These are phyloP conservation scores for Mortierella sp. DNA, from an alignment of 371 early-diverging fungal genomes.

Conservation along the genomic window DNA sequence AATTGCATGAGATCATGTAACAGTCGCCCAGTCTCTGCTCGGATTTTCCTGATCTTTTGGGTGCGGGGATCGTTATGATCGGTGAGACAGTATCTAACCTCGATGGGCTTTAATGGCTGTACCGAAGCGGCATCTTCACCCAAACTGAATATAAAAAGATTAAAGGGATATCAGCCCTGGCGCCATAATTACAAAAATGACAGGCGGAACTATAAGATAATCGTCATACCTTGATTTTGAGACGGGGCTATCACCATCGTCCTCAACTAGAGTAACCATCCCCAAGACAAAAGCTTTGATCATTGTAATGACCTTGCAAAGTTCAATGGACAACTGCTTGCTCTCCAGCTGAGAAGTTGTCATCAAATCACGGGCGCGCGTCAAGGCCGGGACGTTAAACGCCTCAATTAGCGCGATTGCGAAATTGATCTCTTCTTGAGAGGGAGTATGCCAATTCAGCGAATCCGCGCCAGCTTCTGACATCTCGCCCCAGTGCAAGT, in stretches of 20 bases:
- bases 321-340: slow-evolving; percentile 64
- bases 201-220: neutral
- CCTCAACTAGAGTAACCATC: slow-evolving; percentile 64
- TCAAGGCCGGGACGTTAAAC: slow-evolving; percentile 62
- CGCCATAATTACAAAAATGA: too few relatives aligned
- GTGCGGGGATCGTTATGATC: slow-evolving; percentile 66
- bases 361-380: slow-evolving; percentile 65
- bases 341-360: slow-evolving; percentile 39
- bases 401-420: slow-evolving; percentile 73
- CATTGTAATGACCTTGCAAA: slow-evolving; percentile 70
- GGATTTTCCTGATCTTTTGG: slow-evolving; percentile 59
- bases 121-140: slow-evolving; percentile 59
- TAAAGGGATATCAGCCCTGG: neutral
- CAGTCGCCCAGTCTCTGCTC: slow-evolving; percentile 66
- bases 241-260: slow-evolving; percentile 64
- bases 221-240: slow-evolving; percentile 50
- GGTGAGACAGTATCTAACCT: slow-evolving; percentile 72
- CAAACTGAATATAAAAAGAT: slow-evolving; percentile 20
- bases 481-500: slow-evolving; percentile 82
- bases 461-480: slow-evolving; percentile 65
- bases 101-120: slow-evolving; percentile 57
- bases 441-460: slow-evolving; percentile 85
- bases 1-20: slow-evolving; percentile 66
- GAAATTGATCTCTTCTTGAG: slow-evolving; percentile 73
- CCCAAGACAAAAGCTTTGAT: slow-evolving; percentile 69